Evolutionary conservation across 2,329 filamentous ascomycete species (phyloP).

Genomic region (Aspergillus tamarii): DNA sequence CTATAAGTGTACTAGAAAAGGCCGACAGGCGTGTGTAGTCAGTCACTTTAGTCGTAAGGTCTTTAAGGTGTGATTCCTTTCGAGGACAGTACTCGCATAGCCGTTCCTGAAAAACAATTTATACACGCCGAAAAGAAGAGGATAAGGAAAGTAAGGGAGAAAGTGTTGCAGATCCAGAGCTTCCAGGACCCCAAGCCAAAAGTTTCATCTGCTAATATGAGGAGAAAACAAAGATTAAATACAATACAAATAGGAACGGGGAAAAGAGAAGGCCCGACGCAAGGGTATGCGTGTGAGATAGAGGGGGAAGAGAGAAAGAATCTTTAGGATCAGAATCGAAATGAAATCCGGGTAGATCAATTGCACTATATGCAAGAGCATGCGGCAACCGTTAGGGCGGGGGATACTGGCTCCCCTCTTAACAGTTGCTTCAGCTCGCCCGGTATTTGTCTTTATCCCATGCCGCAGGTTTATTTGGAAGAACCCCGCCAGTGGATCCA

Average conservation of each 20-base stretch:
- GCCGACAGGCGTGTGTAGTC: background rate
- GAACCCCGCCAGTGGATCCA: conserved; percentile 22
- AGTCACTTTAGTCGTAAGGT: conserved; percentile 4
- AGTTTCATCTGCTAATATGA: conserved; percentile 16
- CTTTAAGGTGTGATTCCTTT: background rate
- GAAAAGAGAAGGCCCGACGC: conserved; percentile 13
- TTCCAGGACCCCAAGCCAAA: conserved; percentile 14
- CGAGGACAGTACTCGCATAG: background rate
- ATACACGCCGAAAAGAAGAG: conserved; percentile 13
- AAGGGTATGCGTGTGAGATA: conserved; percentile 16
- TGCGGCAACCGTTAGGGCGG: background rate
- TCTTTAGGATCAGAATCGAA: conserved; percentile 18
- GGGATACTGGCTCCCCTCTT: conserved; percentile 16
- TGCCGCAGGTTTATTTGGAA: conserved; percentile 22
- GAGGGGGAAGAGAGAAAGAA: conserved; percentile 24
- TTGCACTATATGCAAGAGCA: conserved; percentile 17
- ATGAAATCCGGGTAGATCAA: conserved; percentile 17
- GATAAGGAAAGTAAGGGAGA: conserved; percentile 4
- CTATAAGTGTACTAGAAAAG: background rate
- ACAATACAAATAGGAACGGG: conserved; percentile 35
- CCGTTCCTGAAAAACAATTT: conserved; percentile 4
- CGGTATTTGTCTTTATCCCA: conserved; percentile 21
- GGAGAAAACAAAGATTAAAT: conserved; percentile 29
- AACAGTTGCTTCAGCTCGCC: conserved; percentile 13
- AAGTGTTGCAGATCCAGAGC: conserved; percentile 12